A percentile compares a stretch with the other conserved stretches of the same genome.
Conservation (phyloP, 495 filamentous ascomycete genomes). For the Baudoinia panamericana region DNA sequence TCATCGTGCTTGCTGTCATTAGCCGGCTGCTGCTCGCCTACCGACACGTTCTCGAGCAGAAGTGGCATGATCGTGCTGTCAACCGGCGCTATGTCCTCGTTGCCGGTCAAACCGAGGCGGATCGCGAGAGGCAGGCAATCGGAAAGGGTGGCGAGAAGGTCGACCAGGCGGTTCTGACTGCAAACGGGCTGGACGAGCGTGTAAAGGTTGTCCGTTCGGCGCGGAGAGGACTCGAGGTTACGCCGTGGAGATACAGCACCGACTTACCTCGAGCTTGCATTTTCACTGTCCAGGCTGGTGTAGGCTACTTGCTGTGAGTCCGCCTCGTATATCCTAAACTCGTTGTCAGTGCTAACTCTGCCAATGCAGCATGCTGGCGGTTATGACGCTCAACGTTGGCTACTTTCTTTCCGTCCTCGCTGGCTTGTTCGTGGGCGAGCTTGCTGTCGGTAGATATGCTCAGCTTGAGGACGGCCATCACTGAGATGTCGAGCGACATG, state of each 20-base stretch:
- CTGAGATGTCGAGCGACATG: too few species aligned
- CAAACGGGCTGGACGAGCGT: slow-evolving; percentile 60
- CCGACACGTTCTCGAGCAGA: slow-evolving; percentile 43
- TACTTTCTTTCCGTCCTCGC: slow-evolving; percentile 81
- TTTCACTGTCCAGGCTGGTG: slow-evolving; percentile 54
- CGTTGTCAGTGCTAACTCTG: slow-evolving; percentile 2
- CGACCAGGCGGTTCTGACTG: slow-evolving; percentile 44
- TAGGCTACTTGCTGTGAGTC: slow-evolving; percentile 82
- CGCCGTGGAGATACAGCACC: slow-evolving; percentile 63
- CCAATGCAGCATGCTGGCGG: slow-evolving; percentile 75
- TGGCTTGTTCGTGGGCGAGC: slow-evolving; percentile 72
- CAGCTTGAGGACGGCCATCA: slow-evolving; percentile 14
- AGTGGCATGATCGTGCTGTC: slow-evolving; percentile 50
- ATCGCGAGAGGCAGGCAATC: slow-evolving; percentile 57
- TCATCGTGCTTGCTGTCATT: slow-evolving; percentile 56
- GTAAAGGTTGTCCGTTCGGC: slow-evolving; percentile 52
- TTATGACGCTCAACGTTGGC: slow-evolving; percentile 96
- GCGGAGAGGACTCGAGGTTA: slow-evolving; percentile 29
- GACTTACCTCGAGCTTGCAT: slow-evolving; percentile 62
- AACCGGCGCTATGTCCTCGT: slow-evolving; percentile 65
- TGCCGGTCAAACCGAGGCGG: slow-evolving; percentile 53
- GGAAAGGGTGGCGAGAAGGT: slow-evolving; percentile 35
- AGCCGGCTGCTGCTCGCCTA: slow-evolving; percentile 57
- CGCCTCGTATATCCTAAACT: neutral
- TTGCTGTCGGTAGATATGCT: slow-evolving; percentile 60